Percentiles rank a stretch among this genome's conserved stretches.
These are phyloP conservation scores for Echinosophora koreensis DNA, from an alignment of 306 rosid species.

Conservation along the genomic window DNA sequence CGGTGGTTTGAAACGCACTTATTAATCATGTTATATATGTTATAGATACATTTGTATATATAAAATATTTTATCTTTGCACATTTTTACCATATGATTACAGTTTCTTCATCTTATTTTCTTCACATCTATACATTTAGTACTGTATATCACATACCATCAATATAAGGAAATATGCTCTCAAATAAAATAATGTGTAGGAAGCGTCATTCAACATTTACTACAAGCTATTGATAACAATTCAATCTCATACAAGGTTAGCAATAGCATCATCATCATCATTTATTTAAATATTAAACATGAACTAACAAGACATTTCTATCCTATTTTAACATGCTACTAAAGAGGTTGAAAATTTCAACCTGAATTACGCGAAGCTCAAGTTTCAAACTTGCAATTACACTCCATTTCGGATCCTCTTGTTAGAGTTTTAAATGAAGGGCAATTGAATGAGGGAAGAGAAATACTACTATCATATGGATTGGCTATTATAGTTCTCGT, in stretches of 20 bases:
- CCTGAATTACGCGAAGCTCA: neutral
- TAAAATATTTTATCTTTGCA: no score
- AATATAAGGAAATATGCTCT: no score
- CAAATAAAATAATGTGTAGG: no score
- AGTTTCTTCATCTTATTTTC: no score
- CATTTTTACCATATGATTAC: no score
- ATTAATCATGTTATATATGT: no score
- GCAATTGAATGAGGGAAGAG: constrained; percentile 34
- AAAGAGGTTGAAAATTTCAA: neutral
- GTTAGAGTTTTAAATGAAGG: neutral
- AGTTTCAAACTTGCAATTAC: neutral
- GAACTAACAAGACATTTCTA: neutral
- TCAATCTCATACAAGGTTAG: constrained; percentile 23
- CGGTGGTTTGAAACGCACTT: no score
- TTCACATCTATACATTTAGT: no score
- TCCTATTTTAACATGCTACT: neutral
- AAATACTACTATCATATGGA: neutral
- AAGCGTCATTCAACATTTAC: constrained; percentile 5
- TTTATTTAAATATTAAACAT: no score
- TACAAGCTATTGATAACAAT: neutral
- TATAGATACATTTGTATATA: no score
- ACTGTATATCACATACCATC: no score
- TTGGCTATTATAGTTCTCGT: neutral
- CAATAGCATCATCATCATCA: constrained; percentile 15
- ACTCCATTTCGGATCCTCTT: neutral